These are phyloP conservation scores for Cryomyces minteri DNA, from an alignment of 495 filamentous ascomycete species.

Conservation along the genomic window DNA sequence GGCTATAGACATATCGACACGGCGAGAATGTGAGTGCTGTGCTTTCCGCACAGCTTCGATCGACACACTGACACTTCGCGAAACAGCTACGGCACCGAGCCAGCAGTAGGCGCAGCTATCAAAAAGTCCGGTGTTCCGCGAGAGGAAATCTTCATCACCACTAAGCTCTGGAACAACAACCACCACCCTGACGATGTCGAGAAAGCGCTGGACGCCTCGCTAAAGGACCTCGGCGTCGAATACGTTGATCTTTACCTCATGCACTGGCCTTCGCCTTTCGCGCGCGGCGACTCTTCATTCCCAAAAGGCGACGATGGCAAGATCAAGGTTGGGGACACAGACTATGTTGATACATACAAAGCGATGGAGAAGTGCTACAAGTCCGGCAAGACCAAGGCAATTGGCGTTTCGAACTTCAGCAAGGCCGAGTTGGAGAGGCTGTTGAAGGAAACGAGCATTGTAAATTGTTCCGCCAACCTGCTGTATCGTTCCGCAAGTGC, in stretches of 20 bases:
- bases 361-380: slow-evolving; percentile 43
- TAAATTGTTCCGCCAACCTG: slow-evolving; percentile 6
- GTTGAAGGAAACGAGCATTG: slow-evolving; percentile 36
- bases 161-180: slow-evolving; percentile 18
- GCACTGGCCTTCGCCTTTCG: slow-evolving; percentile 21
- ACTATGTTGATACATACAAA: slow-evolving; percentile 23
- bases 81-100: slow-evolving; percentile 14
- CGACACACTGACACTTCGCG: background rate
- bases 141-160: slow-evolving; percentile 13
- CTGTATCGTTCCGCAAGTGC: background rate
- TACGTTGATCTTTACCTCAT: slow-evolving; percentile 20
- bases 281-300: slow-evolving; percentile 6
- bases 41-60: background rate
- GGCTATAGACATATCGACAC: slow-evolving; percentile 17
- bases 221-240: slow-evolving; percentile 11
- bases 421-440: slow-evolving; percentile 48
- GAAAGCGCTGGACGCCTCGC: slow-evolving; percentile 8
- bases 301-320: slow-evolving; percentile 16
- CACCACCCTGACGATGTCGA: slow-evolving; percentile 12
- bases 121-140: slow-evolving; percentile 11
- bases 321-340: slow-evolving; percentile 9
- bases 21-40: slow-evolving; percentile 20
- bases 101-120: slow-evolving; percentile 12
- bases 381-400: slow-evolving; percentile 38
- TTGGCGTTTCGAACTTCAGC: slow-evolving; percentile 67